A percentile compares a stretch with the other conserved stretches of the same genome.
Conservation (phyloP, 164 flowering plant genomes). For the Magnolia changhungtana region DNA sequence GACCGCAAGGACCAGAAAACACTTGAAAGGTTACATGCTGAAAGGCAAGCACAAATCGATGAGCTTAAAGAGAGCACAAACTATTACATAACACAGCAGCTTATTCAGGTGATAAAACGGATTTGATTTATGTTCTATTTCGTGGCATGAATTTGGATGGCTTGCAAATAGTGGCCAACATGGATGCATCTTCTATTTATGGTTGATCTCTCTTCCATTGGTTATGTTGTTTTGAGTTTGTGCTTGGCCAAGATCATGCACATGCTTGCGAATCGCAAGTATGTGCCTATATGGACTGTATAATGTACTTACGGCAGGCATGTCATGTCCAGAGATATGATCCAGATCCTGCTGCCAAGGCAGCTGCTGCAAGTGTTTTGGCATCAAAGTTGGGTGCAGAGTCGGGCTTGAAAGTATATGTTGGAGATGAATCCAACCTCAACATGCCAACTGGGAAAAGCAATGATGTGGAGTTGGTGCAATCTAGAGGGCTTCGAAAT, state of each 20-base stretch:
- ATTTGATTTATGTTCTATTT: not conserved
- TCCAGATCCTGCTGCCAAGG: slow-evolving; percentile 95
- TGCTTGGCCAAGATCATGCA: not conserved
- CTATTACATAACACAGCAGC: slow-evolving; percentile 85
- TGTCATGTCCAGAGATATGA: slow-evolving; percentile 66
- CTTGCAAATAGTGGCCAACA: not conserved
- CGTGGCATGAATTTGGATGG: not conserved
- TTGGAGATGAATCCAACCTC: slow-evolving; percentile 53
- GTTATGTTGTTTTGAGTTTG: not conserved
- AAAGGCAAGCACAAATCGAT: slow-evolving; percentile 81
- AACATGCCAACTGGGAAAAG: slow-evolving; percentile 55
- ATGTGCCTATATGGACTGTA: not conserved
- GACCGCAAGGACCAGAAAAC: slow-evolving; percentile 81
- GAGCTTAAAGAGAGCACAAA: slow-evolving; percentile 92
- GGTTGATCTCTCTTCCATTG: not conserved
- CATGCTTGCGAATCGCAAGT: not conserved
- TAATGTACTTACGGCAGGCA: not conserved
- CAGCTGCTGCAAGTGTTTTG: slow-evolving; percentile 90
- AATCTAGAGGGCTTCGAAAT: slow-evolving; percentile 63
- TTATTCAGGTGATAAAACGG: slow-evolving; percentile 67
- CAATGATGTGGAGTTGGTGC: slow-evolving; percentile 59
- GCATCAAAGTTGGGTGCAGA: slow-evolving; percentile 93
- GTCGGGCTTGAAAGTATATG: slow-evolving; percentile 73
- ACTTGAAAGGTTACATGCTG: slow-evolving; percentile 75
- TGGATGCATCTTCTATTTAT: not conserved